Evolutionary conservation across 2,329 filamentous ascomycete genomes (phyloP), one percentile per base, ranked within the genome.

Genomic region (Ophiocordyceps camponoti-floridani): DNA sequence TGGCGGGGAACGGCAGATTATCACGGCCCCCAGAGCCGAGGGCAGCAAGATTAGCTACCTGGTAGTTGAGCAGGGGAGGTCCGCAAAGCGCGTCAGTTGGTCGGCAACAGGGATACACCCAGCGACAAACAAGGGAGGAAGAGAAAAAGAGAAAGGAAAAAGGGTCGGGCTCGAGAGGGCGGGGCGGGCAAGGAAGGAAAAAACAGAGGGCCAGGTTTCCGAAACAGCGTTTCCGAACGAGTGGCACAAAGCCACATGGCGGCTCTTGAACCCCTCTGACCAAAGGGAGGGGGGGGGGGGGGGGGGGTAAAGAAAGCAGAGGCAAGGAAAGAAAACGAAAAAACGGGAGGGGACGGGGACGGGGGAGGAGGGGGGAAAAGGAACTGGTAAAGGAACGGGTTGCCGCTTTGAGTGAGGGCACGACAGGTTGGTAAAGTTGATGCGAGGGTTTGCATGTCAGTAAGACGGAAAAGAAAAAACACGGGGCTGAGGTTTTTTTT

Each of bases 161-260:
- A 40, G 37, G 13, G 8, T 14, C 41, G 40, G 41, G 26, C 13
- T 9, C 2, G 19, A 10, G 18, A 18, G 41, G 11, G 40, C 9
- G 7, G 23, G 23, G 23, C 13, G 23, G 30, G 19, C 28, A 2
- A 40, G 46, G 40, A 53, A 48, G 13, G 13, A 40, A 14, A n/a
- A n/a, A 16, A 27, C 5, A 18, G 27, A 40, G 23, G 35, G 31
- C 37, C 23, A 19, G 18, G 37, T 14, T 9, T n/a, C n/a, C 19
- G 30, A 43, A 33, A 26, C 13, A 18, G n/a, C n/a, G 37, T 18
- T 44, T 37, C 45, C 45, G 43, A 38, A 42, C 40, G 40, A 31
- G 45, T 46, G 45, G 45, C 43, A 46, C 45, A 44, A 33, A 40
- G 45, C 42, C 45, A 42, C 43, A 44, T 33, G 45, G 45, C 19